Base-by-base conservation (phyloP, 768 basidiomycete species). In the Clavaria fumosa region DNA sequence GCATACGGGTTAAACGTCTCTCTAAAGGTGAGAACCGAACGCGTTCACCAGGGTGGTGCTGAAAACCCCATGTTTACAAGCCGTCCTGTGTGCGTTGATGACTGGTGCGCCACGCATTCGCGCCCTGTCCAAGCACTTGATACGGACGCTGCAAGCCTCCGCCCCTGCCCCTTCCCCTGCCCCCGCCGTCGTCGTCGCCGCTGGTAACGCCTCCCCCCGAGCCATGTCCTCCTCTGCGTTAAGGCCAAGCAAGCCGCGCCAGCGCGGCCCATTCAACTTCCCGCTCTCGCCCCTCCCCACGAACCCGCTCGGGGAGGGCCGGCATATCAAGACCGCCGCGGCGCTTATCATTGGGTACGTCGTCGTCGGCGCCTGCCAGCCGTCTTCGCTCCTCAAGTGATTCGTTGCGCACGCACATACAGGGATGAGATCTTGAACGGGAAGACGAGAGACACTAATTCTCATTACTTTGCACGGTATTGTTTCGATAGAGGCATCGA, bases 391-490 rank as follows among this genome's bases (percentile, higher is more conserved):
- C 23, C 22, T n/a, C 19, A 18, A 35, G 11, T 17, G 20, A 11
- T 7, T 19, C 7, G 20, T 5, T 34, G 15, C 21, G n/a, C 12
- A n/a, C 11, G 5, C 12, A 19, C n/a, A 5, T 7, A 26, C 47
- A 88, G 86, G 6, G 86, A 91, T 55, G 88, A 93, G 50, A 88
- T 93, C 23, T 59, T 96, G 37, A 93, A 93, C 45, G 90, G 89
- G 31, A 88, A 89, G 67, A 88, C 84, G 0, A 69, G 72, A 34
- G 85, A 88, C 54, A 62, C 70, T 10, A 88, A 89, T 58, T 82
- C 81, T 2, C 72, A 89, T 54, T 82, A 74, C 58, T 84, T 93
- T 50, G 85, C 88, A 2, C 75, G 75, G 48, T 86, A 75, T 52
- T 83, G 83, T 51, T 96, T 95, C 52, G 80, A 90, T 50, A 70